Evolutionary conservation across 1,284 basidiomycete species (phyloP), one percentile per base, ranked within the genome.

Genomic region (Heterobasidion parviporum): DNA sequence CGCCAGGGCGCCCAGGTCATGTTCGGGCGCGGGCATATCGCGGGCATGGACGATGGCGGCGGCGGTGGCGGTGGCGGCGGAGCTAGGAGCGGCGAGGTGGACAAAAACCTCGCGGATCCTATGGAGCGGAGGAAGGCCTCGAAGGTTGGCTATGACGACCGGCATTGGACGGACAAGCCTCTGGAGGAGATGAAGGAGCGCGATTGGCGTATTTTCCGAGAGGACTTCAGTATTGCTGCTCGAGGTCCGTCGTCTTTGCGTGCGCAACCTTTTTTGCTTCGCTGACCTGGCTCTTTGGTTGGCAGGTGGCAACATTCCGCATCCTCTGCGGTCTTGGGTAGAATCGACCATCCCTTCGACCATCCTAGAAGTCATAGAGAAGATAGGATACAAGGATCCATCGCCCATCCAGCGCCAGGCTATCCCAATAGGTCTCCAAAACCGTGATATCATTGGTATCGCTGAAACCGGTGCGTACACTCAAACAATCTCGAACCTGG

Each of bases 181-280:
- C 74, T 99, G 35, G 70, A 76, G 2, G 93, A 98, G 70, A 98
- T 99, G 97, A 91, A 89, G 67, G 97, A 98, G 64, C 81, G 96
- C 56, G 96, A 99, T 69, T 99, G 96, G 96, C 84, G 96, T 65
- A 99, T 99, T 69, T 99, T 99, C 75, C 79, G 95, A 60, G 96
- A 99, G 71, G 96, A 99, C 72, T 99, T 97, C 74, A 94, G 87
- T 64, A 99, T 99, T 60, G 85, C 92, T 54, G 88, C 94, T 3
- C 75, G 94, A 69, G 94, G 90, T 87, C 52, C 48, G 78, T 69
- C 18, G 33, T n/a, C 34, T n/a, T 54, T 48, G 48, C 15, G 54
- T 9, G 15, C n/a, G 7, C 32, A 33, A 32, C 52, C 32, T 36
- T 18, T 47, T 53, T 47, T 50, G 7, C 26, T 26, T 36, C 52